phyloP scores from a whole-genome alignment of 108 stramenopile genomes.

The Cyclotella baltica region DNA sequence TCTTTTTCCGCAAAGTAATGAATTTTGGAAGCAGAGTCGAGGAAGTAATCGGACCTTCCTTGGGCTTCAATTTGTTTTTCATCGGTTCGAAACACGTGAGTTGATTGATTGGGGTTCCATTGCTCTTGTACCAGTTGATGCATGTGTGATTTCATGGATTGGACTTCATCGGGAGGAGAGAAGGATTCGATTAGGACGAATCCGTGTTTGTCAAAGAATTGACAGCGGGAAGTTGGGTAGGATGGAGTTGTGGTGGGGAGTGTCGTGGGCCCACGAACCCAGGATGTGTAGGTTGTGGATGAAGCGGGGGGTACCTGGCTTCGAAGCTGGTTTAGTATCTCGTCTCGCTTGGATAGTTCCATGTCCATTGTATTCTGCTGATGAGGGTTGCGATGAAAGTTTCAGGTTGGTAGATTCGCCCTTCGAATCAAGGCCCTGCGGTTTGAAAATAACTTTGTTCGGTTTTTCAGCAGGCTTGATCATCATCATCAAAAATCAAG shows the following conservation, averaged over 20 bases:
- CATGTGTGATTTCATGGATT: constrained; percentile 75
- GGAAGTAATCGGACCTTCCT: constrained; percentile 85
- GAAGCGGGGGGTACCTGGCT: background rate
- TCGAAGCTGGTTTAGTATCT: background rate
- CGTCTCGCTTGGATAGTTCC: constrained; percentile 14
- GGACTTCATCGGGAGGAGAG: constrained; percentile 42
- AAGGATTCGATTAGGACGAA: constrained; percentile 63
- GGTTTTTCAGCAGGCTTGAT: too few relatives aligned
- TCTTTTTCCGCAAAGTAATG: constrained; percentile 91
- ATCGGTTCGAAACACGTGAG: constrained; percentile 83
- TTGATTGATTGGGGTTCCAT: constrained; percentile 65
- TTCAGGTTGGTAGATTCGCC: too few relatives aligned
- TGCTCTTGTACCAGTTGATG: constrained; percentile 51
- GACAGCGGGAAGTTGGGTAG: constrained; percentile 48
- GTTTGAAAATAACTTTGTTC: too few relatives aligned
- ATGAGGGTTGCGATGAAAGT: too few relatives aligned
- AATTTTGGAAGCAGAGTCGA: constrained; percentile 74
- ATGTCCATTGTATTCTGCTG: too few relatives aligned
- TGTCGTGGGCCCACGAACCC: constrained; percentile 26
- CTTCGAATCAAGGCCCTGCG: too few relatives aligned
- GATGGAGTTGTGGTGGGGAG: constrained; percentile 2
- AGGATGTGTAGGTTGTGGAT: constrained; percentile 25
- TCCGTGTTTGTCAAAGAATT: constrained; percentile 74
- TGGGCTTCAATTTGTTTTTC: constrained; percentile 71
- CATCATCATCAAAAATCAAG: too few relatives aligned